Evolutionary conservation across 1,139 yeast species (phyloP).

Genomic region (Yamadazyma songkhlaensis): DNA sequence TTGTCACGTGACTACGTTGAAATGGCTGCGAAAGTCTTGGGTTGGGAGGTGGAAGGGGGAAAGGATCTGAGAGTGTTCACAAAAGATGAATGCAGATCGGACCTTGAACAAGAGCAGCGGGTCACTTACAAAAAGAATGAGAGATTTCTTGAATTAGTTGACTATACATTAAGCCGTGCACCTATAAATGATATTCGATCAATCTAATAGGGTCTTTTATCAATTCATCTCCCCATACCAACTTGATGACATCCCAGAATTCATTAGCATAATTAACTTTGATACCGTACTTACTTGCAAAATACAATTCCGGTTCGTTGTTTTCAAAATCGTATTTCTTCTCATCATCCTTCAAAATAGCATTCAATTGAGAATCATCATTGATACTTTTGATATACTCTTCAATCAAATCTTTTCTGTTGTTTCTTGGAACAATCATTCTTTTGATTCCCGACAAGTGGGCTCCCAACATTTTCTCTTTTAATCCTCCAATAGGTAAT

Average conservation of each 20-base stretch:
- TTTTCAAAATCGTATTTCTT: constrained; percentile 23
- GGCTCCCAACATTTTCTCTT: constrained; percentile 83
- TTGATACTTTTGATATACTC: constrained; percentile 41
- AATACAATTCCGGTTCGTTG: constrained; percentile 46
- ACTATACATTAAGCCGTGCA: too few relatives aligned
- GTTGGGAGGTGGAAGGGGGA: too few relatives aligned
- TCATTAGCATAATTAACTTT: constrained; percentile 65
- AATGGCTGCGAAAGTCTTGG: too few relatives aligned
- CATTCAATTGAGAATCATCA: constrained; percentile 30
- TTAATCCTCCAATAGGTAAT: constrained; percentile 85
- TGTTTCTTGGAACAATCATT: constrained; percentile 67
- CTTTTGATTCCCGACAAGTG: constrained; percentile 62
- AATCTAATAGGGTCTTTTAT: constrained; percentile 30
- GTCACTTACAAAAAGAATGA: too few relatives aligned
- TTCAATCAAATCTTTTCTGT: constrained; percentile 69
- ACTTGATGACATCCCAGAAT: constrained; percentile 70
- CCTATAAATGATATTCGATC: constrained; percentile 32
- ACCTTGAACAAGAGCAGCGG: too few relatives aligned
- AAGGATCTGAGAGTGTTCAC: too few relatives aligned
- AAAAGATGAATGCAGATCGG: too few relatives aligned
- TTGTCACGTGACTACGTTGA: too few relatives aligned
- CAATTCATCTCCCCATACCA: constrained; percentile 59
- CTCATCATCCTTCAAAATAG: constrained; percentile 37
- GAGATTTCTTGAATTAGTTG: too few relatives aligned
- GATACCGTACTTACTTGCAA: constrained; percentile 52